Conservation (phyloP, 2,329 filamentous ascomycete genomes). For the Colletotrichum orbiculare region DNA sequence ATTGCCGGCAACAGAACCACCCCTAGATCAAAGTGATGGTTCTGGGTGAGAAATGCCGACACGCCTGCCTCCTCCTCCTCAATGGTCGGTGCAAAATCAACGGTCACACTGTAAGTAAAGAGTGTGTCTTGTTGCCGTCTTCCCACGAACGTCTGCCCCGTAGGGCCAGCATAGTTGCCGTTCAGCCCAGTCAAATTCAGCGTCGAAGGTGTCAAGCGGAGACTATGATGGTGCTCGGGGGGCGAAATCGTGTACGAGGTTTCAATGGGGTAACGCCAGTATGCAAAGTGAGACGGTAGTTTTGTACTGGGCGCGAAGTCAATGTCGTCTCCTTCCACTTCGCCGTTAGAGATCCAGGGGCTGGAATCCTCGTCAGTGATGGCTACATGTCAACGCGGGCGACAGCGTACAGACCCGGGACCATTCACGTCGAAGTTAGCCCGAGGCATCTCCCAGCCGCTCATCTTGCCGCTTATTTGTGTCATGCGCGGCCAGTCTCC, state of each 20-base stretch:
- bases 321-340: constrained; percentile 53
- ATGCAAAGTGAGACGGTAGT: constrained; percentile 64
- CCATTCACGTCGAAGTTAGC: constrained; percentile 44
- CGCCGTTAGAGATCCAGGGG: constrained; percentile 43
- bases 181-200: constrained; percentile 66
- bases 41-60: constrained; percentile 63
- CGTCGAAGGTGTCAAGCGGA: constrained; percentile 59
- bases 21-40: constrained; percentile 62
- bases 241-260: constrained; percentile 59
- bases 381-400: not conserved
- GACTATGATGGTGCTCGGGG: constrained; percentile 51
- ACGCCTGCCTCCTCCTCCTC: constrained; percentile 63
- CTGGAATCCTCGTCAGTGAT: not conserved
- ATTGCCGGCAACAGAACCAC: constrained; percentile 41
- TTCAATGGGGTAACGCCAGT: constrained; percentile 64
- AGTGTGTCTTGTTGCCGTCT: constrained; percentile 66
- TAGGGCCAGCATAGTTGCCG: constrained; percentile 50
- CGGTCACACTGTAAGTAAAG: constrained; percentile 60
- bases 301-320: constrained; percentile 56
- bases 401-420: constrained; percentile 46
- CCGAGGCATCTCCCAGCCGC: constrained; percentile 50
- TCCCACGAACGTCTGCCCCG: constrained; percentile 57
- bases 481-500: constrained; percentile 47
- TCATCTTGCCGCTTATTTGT: constrained; percentile 44
- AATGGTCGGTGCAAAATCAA: constrained; percentile 53